phyloP scores from a whole-genome alignment of 2,329 filamentous ascomycete species.

The Trichoderma sp. region DNA sequence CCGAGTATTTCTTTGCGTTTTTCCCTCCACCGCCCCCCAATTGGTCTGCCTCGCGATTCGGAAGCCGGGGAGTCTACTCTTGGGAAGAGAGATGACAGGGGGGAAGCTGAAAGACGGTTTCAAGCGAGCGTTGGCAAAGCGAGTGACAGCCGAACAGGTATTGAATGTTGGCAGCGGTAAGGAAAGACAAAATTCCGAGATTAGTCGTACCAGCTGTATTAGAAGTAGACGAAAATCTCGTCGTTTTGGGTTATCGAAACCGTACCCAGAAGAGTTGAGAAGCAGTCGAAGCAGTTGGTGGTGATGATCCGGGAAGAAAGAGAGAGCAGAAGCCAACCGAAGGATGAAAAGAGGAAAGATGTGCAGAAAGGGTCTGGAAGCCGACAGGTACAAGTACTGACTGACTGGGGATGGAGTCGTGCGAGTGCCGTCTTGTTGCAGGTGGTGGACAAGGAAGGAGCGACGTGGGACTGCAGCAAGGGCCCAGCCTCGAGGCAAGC shows the following conservation, averaged over 20 bases:
- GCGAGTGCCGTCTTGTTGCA: constrained; percentile 1
- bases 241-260: too few species aligned
- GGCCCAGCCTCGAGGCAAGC: constrained; percentile 19
- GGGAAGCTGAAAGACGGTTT: neutral
- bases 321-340: constrained; percentile 9
- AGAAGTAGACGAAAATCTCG: too few species aligned
- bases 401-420: neutral
- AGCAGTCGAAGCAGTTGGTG: neutral
- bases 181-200: neutral
- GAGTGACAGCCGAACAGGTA: neutral
- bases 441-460: constrained; percentile 9
- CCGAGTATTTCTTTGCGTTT: neutral
- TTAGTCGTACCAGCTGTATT: neutral
- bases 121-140: neutral
- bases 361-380: constrained; percentile 25
- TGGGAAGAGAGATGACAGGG: neutral
- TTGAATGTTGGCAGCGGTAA: neutral
- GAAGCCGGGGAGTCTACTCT: neutral
- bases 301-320: constrained; percentile 8
- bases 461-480: constrained; percentile 8
- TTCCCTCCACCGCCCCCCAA: constrained; percentile 24
- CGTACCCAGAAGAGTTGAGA: too few species aligned
- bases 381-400: neutral
- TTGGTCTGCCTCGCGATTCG: constrained; percentile 3
- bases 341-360: constrained; percentile 32